Evolutionary conservation across 495 filamentous ascomycete species (phyloP).

Genomic region (Penicillium tannophilum): DNA sequence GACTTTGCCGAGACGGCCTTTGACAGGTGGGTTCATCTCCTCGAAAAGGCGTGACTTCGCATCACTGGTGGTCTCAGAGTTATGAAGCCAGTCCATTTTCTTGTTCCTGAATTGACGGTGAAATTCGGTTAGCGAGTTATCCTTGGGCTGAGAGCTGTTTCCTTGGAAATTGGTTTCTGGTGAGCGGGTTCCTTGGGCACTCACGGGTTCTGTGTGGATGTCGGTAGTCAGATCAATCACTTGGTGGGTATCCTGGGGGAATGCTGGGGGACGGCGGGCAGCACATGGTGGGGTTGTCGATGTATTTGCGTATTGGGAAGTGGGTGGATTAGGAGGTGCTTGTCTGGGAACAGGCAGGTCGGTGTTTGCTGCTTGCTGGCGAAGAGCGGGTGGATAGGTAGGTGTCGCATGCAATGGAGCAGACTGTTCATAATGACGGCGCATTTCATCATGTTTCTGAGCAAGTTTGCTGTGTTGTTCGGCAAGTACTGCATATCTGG

Average conservation of each 20-base stretch:
- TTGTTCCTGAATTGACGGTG: conserved; percentile 6
- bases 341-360: background rate
- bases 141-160: background rate
- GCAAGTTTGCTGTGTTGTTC: background rate
- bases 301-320: background rate
- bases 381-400: no score
- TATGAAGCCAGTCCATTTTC: conserved; percentile 8
- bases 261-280: conserved; percentile 2
- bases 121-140: conserved; percentile 4
- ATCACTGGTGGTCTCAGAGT: background rate
- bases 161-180: background rate
- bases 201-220: conserved; percentile 7
- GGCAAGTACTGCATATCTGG: conserved; percentile 1
- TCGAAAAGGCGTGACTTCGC: background rate
- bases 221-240: conserved; percentile 17
- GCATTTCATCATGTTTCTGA: no score
- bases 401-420: no score
- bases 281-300: background rate
- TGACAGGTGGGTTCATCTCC: conserved; percentile 3
- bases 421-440: no score
- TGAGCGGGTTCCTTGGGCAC: conserved; percentile 9
- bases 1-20: background rate
- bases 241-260: background rate
- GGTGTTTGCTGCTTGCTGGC: no score
- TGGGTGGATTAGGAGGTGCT: background rate